Conservation (phyloP, 495 filamentous ascomycete species). For the Neurospora sp. region DNA sequence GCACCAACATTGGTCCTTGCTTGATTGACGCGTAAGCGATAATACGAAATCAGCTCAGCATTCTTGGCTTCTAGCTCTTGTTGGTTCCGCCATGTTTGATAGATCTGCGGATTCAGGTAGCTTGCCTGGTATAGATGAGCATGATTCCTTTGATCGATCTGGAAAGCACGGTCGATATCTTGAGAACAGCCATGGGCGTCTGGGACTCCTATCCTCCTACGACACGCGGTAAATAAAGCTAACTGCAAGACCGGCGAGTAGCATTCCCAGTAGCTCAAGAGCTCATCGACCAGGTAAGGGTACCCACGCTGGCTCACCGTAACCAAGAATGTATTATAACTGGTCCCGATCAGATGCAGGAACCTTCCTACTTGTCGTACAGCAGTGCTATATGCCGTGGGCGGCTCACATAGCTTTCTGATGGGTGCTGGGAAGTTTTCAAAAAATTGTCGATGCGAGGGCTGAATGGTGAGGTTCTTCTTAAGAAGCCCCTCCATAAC, state of each 20-base stretch:
- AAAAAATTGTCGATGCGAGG: slow-evolving; percentile 40
- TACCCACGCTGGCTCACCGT: slow-evolving; percentile 19
- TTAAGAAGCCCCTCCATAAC: slow-evolving; percentile 30
- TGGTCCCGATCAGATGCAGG: slow-evolving; percentile 23
- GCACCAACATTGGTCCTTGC: neutral
- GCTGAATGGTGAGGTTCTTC: slow-evolving; percentile 26
- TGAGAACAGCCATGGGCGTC: slow-evolving; percentile 10
- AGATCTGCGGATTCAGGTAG: neutral
- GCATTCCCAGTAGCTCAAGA: slow-evolving; percentile 38
- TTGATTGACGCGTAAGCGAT: neutral
- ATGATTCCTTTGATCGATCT: slow-evolving; percentile 20
- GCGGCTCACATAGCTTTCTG: slow-evolving; percentile 9
- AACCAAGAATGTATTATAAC: slow-evolving; percentile 6
- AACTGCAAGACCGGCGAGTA: slow-evolving; percentile 46
- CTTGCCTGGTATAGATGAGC: neutral
- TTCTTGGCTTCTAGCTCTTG: neutral
- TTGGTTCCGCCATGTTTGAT: neutral
- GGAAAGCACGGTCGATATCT: slow-evolving; percentile 30
- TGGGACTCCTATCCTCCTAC: slow-evolving; percentile 25
- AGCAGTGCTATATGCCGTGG: slow-evolving; percentile 1
- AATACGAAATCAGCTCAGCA: neutral
- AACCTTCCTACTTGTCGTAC: slow-evolving; percentile 24
- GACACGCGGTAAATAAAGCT: slow-evolving; percentile 50
- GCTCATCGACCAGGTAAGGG: slow-evolving; percentile 53
- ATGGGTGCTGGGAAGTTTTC: slow-evolving; percentile 39